Percentiles rank a stretch among this genome's conserved stretches.
Evolutionary conservation across 73 alveolate genomes (phyloP).

Genomic region (Paramecium sonneborni): DNA sequence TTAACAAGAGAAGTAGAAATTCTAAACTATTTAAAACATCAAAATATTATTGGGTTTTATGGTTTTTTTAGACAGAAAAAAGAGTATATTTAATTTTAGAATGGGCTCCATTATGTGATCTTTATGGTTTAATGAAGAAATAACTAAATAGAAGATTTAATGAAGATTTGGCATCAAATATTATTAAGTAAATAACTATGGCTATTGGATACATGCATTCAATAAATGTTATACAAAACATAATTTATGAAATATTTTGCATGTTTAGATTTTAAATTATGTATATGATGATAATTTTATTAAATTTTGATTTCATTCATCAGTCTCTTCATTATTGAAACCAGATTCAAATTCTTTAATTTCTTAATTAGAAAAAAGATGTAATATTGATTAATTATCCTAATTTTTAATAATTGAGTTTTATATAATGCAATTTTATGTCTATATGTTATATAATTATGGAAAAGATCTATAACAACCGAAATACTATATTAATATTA

Average conservation of each 20-base stretch:
- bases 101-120: conserved; percentile 87
- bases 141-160: conserved; percentile 68
- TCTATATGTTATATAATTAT: background rate
- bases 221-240: conserved; percentile 78
- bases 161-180: conserved; percentile 76
- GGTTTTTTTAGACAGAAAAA: conserved; percentile 85
- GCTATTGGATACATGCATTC: conserved; percentile 80
- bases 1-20: conserved; percentile 88
- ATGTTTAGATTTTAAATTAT: too few species aligned
- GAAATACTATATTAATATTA: background rate
- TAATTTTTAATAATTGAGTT: background rate
- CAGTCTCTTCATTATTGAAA: too few species aligned
- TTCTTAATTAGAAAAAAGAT: too few species aligned
- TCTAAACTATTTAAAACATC: conserved; percentile 78
- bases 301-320: too few species aligned
- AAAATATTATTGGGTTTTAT: conserved; percentile 80
- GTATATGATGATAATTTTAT: too few species aligned
- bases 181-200: conserved; percentile 71
- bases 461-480: background rate
- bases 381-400: background rate
- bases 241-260: too few species aligned
- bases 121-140: conserved; percentile 61
- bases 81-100: conserved; percentile 84
- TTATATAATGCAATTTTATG: background rate
- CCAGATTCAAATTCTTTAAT: too few species aligned